Percentiles rank a stretch among this genome's conserved stretches.
Conservation (phyloP, 2,329 filamentous ascomycete species). For the Fusarium torulosum region DNA sequence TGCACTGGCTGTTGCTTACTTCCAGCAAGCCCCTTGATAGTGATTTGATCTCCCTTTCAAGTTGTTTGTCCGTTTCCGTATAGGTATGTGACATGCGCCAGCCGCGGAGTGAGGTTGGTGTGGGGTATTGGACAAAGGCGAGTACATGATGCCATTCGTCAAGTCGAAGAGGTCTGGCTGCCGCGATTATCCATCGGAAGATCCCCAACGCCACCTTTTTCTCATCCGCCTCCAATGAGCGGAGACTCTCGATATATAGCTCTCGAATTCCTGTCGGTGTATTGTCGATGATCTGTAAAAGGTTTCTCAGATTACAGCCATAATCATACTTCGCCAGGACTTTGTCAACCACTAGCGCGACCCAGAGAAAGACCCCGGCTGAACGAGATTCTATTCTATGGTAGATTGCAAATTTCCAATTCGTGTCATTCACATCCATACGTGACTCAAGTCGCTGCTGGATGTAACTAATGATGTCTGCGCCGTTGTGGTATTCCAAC, state of each 20-base stretch:
- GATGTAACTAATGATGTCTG: constrained; percentile 4
- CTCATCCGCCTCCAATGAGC: no score
- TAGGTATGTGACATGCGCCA: constrained; percentile 16
- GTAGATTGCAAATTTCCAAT: background rate
- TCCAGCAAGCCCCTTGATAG: constrained; percentile 24
- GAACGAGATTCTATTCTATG: background rate
- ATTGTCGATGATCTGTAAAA: no score
- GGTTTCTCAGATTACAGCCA: no score
- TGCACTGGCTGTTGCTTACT: background rate
- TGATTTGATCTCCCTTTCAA: constrained; percentile 23
- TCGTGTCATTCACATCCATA: background rate
- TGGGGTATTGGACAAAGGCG: constrained; percentile 8
- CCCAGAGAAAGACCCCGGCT: constrained; percentile 32
- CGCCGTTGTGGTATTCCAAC: no score
- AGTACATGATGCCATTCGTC: constrained; percentile 37
- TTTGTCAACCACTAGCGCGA: constrained; percentile 12
- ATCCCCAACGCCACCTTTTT: fast-evolving
- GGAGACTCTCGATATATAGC: no score
- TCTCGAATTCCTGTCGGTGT: no score
- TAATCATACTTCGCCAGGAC: no score
- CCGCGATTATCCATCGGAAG: constrained; percentile 21
- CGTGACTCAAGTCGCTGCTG: background rate
- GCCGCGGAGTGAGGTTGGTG: background rate
- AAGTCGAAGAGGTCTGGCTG: constrained; percentile 12
- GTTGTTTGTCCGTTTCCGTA: constrained; percentile 19